Conservation (phyloP, 2,329 filamentous ascomycete genomes). For the Shiraia sp. region DNA sequence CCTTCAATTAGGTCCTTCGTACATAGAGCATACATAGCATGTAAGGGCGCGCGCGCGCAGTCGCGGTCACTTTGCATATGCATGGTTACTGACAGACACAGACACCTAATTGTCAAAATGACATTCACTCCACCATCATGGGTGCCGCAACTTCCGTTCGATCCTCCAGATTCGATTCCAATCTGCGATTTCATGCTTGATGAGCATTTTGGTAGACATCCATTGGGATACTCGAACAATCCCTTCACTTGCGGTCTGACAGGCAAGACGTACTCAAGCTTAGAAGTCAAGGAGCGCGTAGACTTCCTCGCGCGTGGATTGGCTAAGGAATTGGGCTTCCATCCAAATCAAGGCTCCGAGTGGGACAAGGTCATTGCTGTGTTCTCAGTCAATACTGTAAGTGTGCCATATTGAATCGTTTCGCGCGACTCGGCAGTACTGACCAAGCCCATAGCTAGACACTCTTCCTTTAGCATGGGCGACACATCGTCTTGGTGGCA, state of each 20-base stretch:
- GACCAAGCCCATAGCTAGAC: slow-evolving; percentile 62
- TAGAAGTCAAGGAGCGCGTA: slow-evolving; percentile 67
- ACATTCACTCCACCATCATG: slow-evolving; percentile 64
- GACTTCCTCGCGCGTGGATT: slow-evolving; percentile 70
- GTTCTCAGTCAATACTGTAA: slow-evolving; percentile 79
- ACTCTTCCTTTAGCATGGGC: slow-evolving; percentile 74
- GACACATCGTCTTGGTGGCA: slow-evolving; percentile 73
- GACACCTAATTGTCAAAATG: slow-evolving; percentile 36
- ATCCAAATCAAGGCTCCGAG: slow-evolving; percentile 70
- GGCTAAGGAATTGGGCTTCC: slow-evolving; percentile 71
- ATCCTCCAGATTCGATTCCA: slow-evolving; percentile 73
- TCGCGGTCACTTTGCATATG: neutral
- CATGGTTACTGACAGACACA: neutral
- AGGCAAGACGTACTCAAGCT: slow-evolving; percentile 66
- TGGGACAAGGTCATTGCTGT: slow-evolving; percentile 81
- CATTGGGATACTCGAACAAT: slow-evolving; percentile 65
- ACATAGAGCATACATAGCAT: neutral
- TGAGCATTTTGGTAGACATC: slow-evolving; percentile 69
- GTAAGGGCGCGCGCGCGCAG: neutral
- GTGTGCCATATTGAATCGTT: slow-evolving; percentile 21
- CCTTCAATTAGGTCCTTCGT: neutral
- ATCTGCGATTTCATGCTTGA: slow-evolving; percentile 77
- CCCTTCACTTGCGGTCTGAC: slow-evolving; percentile 79
- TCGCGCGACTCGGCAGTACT: slow-evolving; percentile 9
- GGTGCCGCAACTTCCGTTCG: slow-evolving; percentile 63